Conservation (phyloP, 1,284 basidiomycete genomes). For the Cutaneotrichosporon mucoides region DNA sequence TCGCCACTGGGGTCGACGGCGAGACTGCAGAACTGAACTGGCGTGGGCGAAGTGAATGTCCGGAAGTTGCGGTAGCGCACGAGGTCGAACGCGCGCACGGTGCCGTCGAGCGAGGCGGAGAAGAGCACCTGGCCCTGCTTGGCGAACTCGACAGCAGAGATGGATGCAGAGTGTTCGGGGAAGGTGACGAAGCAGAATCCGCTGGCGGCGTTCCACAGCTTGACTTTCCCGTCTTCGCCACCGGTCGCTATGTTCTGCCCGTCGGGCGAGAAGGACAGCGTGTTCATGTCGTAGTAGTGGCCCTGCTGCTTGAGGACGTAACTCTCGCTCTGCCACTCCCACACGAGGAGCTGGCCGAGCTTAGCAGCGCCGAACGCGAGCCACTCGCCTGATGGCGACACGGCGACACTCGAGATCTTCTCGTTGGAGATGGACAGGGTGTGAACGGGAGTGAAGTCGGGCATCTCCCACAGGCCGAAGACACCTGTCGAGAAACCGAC, state of each 20-base stretch:
- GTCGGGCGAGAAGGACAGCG: slow-evolving; percentile 82
- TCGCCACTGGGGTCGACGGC: slow-evolving; percentile 96
- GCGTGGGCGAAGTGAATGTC: slow-evolving; percentile 92
- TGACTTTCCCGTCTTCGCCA: slow-evolving; percentile 97
- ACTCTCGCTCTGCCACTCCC: slow-evolving; percentile 99
- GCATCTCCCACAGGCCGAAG: slow-evolving; percentile 97
- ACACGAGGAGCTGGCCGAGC: slow-evolving; percentile 93
- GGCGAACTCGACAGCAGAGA: slow-evolving; percentile 85
- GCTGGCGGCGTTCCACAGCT: slow-evolving; percentile 91
- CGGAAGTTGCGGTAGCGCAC: slow-evolving; percentile 97
- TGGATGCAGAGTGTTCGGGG: slow-evolving; percentile 82
- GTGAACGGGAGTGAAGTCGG: slow-evolving; percentile 84
- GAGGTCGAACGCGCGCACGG: slow-evolving; percentile 93
- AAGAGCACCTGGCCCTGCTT: slow-evolving; percentile 94
- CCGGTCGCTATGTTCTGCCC: slow-evolving; percentile 94
- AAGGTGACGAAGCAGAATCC: slow-evolving; percentile 99
- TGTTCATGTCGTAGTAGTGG: slow-evolving; percentile 98
- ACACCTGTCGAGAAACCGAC: slow-evolving; percentile 93
- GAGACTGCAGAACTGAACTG: slow-evolving; percentile 92
- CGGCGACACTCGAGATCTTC: slow-evolving; percentile 91
- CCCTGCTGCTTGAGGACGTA: slow-evolving; percentile 99
- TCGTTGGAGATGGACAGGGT: slow-evolving; percentile 96
- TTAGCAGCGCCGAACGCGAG: slow-evolving; percentile 95
- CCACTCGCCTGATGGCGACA: slow-evolving; percentile 94
- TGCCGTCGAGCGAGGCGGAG: slow-evolving; percentile 93